These are phyloP conservation scores for Auriscalpium orientale DNA, from an alignment of 768 basidiomycete species.

Conservation along the genomic window DNA sequence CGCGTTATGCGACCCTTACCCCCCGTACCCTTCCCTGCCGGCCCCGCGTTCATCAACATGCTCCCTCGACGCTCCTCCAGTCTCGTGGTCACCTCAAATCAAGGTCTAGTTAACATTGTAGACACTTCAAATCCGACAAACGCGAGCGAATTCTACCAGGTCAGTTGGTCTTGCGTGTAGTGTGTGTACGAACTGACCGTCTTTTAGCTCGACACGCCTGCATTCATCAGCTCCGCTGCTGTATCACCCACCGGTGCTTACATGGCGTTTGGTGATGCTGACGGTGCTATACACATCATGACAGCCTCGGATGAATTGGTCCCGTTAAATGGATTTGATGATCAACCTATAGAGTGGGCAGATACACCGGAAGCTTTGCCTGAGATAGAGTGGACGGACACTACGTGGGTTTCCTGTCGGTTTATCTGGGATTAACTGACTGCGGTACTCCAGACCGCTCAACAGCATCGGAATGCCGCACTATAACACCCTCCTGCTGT, in stretches of 20 bases:
- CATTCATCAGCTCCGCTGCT: conserved; percentile 73
- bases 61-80: conserved; percentile 71
- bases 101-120: conserved; percentile 80
- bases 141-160: conserved; percentile 75
- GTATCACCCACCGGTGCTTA: conserved; percentile 86
- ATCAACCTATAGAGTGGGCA: conserved; percentile 79
- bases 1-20: conserved; percentile 77
- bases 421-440: neutral
- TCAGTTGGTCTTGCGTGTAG: conserved; percentile 21
- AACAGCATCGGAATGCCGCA: conserved; percentile 85
- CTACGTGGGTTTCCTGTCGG: conserved; percentile 48
- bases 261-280: conserved; percentile 86
- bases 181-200: neutral
- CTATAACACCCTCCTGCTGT: conserved; percentile 69
- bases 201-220: conserved; percentile 55
- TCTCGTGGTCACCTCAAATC: conserved; percentile 67
- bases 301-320: conserved; percentile 53
- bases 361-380: conserved; percentile 63
- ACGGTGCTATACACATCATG: conserved; percentile 76
- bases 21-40: conserved; percentile 80
- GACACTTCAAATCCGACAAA: conserved; percentile 69
- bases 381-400: conserved; percentile 72
- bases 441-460: conserved; percentile 51
- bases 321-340: conserved; percentile 88
- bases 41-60: conserved; percentile 78